Percentiles rank a stretch among this genome's conserved stretches.
Evolutionary conservation across 2,329 filamentous ascomycete species (phyloP).

Genomic region (Alternaria longipes): DNA sequence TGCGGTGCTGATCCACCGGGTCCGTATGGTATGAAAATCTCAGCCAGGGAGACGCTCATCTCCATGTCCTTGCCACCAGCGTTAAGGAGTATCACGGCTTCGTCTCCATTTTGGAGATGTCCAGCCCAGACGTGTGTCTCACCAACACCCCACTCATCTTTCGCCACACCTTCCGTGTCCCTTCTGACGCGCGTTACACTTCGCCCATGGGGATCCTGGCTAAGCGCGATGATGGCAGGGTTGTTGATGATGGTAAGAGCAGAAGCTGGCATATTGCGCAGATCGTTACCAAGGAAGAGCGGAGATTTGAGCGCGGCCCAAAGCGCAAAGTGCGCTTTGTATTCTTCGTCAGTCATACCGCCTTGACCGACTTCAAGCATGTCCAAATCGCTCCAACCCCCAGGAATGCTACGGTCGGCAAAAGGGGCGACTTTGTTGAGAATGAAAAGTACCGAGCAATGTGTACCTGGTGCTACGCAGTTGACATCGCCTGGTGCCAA

Average conservation of each 20-base stretch:
- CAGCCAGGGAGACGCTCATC: slow-evolving; percentile 33
- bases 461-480: slow-evolving; percentile 38
- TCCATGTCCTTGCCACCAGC: slow-evolving; percentile 29
- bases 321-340: slow-evolving; percentile 53
- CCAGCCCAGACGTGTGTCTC: slow-evolving; percentile 40
- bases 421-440: slow-evolving; percentile 42
- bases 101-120: slow-evolving; percentile 32
- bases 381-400: slow-evolving; percentile 44
- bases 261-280: slow-evolving; percentile 51
- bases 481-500: slow-evolving; percentile 35
- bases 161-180: slow-evolving; percentile 28
- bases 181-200: slow-evolving; percentile 33
- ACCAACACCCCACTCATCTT: slow-evolving; percentile 35
- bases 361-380: slow-evolving; percentile 45
- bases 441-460: slow-evolving; percentile 42
- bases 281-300: slow-evolving; percentile 55
- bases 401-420: slow-evolving; percentile 38
- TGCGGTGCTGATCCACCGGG: slow-evolving; percentile 36
- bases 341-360: slow-evolving; percentile 43
- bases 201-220: slow-evolving; percentile 36
- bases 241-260: slow-evolving; percentile 55
- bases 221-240: slow-evolving; percentile 39
- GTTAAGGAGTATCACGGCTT: slow-evolving; percentile 34
- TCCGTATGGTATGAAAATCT: slow-evolving; percentile 37
- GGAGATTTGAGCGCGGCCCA: slow-evolving; percentile 56